Evolutionary conservation across 331 rosid genomes (phyloP), one percentile per base, ranked within the genome.

Genomic region (Spiraea crenata): DNA sequence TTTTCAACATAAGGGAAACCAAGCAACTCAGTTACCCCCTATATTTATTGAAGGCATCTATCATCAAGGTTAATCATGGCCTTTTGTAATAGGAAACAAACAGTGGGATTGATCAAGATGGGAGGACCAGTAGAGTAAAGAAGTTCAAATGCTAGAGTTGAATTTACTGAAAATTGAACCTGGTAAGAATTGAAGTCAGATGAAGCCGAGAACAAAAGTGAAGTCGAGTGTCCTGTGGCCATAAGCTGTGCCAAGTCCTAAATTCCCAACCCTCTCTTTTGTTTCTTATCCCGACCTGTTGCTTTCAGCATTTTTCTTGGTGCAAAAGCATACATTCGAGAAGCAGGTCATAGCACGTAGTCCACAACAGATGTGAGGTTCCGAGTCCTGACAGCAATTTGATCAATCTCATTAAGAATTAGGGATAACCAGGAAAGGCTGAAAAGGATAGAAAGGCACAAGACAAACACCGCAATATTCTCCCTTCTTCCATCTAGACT

Each of bases 81-180:
- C 3, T 6, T 35, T 14, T 25, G 31, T 25, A 25, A 25, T 25
- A 25, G 31, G 31, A 25, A 25, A 25, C 31, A 25, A 25, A 25
- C 31, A 2, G 31, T 25, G 31, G 31, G 31, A 1, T 2, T 25
- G 44, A 58, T 35, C 20, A 58, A 42, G 17, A 35, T 61, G 1
- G 5, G 3, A 61, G 48, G 48, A 61, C 66, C 48, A 61, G 66
- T 14, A 40, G 15, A 10, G 48, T 39, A 17, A 61, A 40, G 48
- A 12, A 25, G 31, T 25, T 25, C 39, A 61, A 61, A 61, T 16
- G 31, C 8, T 8, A 1, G 14, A 8, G 34, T 34, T 4, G 46
- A 51, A 67, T 60, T 51, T 10, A 20, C 7, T 39, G 39, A n/a
- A 68, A 31, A 52, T 66, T 80, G 76, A 80, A 80, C 61, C 77